Evolutionary conservation across 257 asterid species (phyloP).

Genomic region (Solanum arcanum): DNA sequence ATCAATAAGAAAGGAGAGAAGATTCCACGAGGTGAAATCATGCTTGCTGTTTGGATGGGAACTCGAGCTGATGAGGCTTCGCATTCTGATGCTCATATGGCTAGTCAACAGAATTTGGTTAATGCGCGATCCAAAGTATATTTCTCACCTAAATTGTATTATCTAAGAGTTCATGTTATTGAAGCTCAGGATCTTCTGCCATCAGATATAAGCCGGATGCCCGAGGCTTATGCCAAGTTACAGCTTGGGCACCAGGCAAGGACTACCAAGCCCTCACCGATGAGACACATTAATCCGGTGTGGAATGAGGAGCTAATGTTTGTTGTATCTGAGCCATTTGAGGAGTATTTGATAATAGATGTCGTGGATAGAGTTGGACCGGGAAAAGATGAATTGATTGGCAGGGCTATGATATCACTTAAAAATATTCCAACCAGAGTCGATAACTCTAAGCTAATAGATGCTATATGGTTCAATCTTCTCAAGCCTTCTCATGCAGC

Average conservation of each 20-base stretch:
- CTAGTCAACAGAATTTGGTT: constrained; percentile 40
- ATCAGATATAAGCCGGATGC: constrained; percentile 38
- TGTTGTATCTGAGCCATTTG: constrained; percentile 70
- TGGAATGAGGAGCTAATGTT: constrained; percentile 93
- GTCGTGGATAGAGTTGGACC: constrained; percentile 60
- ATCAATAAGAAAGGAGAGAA: constrained; percentile 48
- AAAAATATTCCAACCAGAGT: constrained; percentile 34
- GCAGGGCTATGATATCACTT: constrained; percentile 45
- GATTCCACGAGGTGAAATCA: constrained; percentile 47
- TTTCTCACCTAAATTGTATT: constrained; percentile 60
- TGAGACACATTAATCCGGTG: constrained; percentile 41
- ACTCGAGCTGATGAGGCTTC: constrained; percentile 97
- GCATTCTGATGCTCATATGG: constrained; percentile 76
- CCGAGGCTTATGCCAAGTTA: constrained; percentile 41
- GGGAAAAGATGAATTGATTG: constrained; percentile 49
- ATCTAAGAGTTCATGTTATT: constrained; percentile 61
- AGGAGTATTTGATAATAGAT: constrained; percentile 49
- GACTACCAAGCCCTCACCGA: constrained; percentile 43
- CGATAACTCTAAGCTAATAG: constrained; percentile 44
- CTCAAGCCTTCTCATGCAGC: constrained; percentile 36
- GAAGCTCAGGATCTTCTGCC: constrained; percentile 76
- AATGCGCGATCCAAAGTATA: constrained; percentile 74
- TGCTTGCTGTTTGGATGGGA: constrained; percentile 95
- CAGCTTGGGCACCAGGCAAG: constrained; percentile 59
- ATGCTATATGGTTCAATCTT: constrained; percentile 58